These are phyloP conservation scores for Apiospora aurea DNA, from an alignment of 2,329 filamentous ascomycete genomes.

Conservation along the genomic window DNA sequence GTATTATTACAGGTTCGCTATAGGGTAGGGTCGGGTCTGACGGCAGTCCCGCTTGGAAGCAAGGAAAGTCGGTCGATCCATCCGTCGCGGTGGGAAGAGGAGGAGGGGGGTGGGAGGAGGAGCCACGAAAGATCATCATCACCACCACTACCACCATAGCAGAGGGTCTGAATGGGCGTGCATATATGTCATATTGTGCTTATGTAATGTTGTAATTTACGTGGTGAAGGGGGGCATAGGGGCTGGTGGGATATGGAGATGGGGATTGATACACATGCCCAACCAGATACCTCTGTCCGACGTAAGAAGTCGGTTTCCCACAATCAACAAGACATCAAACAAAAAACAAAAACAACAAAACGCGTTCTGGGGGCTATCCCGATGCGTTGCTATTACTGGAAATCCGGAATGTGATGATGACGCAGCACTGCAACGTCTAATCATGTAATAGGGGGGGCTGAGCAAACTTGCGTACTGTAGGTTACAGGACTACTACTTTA, in stretches of 20 bases:
- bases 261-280: not conserved
- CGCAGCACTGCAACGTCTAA: too few relatives aligned
- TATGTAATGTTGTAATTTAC: not conserved
- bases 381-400: too few relatives aligned
- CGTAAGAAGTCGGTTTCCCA: not conserved
- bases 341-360: not conserved
- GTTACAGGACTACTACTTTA: too few relatives aligned
- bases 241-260: not conserved
- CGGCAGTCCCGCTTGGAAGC: not conserved
- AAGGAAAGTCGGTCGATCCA: constrained; percentile 16
- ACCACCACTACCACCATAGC: not conserved
- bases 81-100: not conserved
- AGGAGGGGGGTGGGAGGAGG: not conserved
- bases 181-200: not conserved
- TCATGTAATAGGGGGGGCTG: too few relatives aligned
- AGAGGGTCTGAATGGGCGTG: not conserved
- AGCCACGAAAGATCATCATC: not conserved
- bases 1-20: not conserved
- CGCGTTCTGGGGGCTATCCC: not conserved
- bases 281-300: constrained; percentile 1
- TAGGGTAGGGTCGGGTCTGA: constrained; percentile 1
- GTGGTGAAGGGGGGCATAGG: not conserved
- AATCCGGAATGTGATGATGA: too few relatives aligned
- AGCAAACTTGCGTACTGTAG: too few relatives aligned
- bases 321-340: not conserved